A percentile compares a stretch with the other conserved stretches of the same genome.
Evolutionary conservation across 148 eudicot genomes (phyloP).

Genomic region (Chenopodium quinoa): DNA sequence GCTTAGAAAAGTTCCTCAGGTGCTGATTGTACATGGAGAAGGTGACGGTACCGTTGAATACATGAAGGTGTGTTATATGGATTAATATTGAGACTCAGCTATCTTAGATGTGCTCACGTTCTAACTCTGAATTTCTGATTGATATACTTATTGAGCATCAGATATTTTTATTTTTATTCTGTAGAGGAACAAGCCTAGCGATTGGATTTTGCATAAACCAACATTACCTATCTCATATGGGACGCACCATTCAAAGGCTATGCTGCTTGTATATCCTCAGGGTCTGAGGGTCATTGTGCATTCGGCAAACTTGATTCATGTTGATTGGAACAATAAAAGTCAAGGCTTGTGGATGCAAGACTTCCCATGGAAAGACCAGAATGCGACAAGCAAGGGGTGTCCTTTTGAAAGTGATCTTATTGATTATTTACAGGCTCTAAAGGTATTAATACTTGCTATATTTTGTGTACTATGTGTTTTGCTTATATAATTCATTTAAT

Average conservation of each 20-base stretch:
- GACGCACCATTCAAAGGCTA: slow-evolving; percentile 97
- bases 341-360: slow-evolving; percentile 99
- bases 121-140: slow-evolving; percentile 12
- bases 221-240: slow-evolving; percentile 92
- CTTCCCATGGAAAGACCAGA: slow-evolving; percentile 90
- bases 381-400: slow-evolving; percentile 42
- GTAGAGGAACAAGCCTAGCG: slow-evolving; percentile 67
- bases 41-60: slow-evolving; percentile 72
- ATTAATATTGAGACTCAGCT: background rate
- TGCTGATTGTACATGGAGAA: slow-evolving; percentile 90
- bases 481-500: too few species aligned
- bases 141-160: slow-evolving; percentile 19
- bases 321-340: slow-evolving; percentile 97
- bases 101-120: slow-evolving; percentile 19
- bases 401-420: slow-evolving; percentile 82
- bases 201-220: slow-evolving; percentile 93
- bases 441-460: slow-evolving; percentile 45
- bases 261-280: slow-evolving; percentile 86
- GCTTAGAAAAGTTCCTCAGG: slow-evolving; percentile 79
- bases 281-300: slow-evolving; percentile 92
- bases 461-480: background rate
- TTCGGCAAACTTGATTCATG: slow-evolving; percentile 89
- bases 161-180: slow-evolving; percentile 25
- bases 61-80: slow-evolving; percentile 65
- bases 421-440: slow-evolving; percentile 67